phyloP scores from a whole-genome alignment of 805 yeast species.

The Suhomyces prunicola region DNA sequence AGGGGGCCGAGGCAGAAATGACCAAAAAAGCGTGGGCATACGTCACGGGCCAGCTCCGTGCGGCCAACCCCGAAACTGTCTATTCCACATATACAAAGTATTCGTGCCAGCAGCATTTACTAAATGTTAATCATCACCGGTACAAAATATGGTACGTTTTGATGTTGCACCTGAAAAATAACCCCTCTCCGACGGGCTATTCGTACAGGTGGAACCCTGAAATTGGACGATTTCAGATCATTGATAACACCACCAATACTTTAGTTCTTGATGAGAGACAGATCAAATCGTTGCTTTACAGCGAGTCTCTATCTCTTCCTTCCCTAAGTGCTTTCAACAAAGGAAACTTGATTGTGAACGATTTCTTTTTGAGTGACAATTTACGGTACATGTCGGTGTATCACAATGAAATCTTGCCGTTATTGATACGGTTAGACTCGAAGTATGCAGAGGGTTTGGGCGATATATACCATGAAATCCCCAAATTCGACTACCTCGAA shows the following conservation, averaged over 20 bases:
- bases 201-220: conserved; percentile 37
- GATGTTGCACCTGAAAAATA: conserved; percentile 28
- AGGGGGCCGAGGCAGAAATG: conserved; percentile 29
- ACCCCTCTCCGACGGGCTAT: conserved; percentile 18
- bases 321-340: conserved; percentile 26
- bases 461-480: conserved; percentile 28
- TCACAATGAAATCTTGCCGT: conserved; percentile 35
- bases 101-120: conserved; percentile 36
- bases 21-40: conserved; percentile 39
- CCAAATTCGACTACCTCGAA: conserved; percentile 32
- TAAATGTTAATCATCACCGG: conserved; percentile 34
- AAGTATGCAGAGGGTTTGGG: conserved; percentile 29
- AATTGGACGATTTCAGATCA: conserved; percentile 31
- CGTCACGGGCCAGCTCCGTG: conserved; percentile 31
- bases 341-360: conserved; percentile 34
- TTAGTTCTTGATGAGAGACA: conserved; percentile 30
- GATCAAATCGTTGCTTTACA: conserved; percentile 30
- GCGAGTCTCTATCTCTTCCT: conserved; percentile 30
- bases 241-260: conserved; percentile 21
- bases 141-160: conserved; percentile 35
- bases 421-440: conserved; percentile 25
- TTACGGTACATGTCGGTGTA: conserved; percentile 34
- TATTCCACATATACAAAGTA: conserved; percentile 40
- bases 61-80: conserved; percentile 39
- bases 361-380: conserved; percentile 34